Conservation (phyloP, 805 yeast genomes). For the Nakazawaea peltata region DNA sequence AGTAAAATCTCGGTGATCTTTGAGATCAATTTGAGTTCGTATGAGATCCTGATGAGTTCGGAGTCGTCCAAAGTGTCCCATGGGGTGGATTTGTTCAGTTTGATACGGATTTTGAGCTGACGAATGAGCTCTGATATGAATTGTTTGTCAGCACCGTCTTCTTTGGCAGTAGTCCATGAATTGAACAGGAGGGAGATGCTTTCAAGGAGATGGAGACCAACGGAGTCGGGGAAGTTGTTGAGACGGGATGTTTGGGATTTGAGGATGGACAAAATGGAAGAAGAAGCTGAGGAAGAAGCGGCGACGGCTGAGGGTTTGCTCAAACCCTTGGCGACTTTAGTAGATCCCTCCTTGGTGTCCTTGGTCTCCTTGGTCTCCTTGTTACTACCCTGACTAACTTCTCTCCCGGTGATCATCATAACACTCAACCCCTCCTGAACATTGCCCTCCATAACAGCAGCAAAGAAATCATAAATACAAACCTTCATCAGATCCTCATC, state of each 20-base stretch:
- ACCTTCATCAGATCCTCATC: conserved; percentile 46
- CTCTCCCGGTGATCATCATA: conserved; percentile 54
- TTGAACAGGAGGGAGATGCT: conserved; percentile 69
- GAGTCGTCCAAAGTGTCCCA: conserved; percentile 1
- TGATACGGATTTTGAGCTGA: too few species aligned
- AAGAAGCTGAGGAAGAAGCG: not conserved
- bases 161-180: conserved; percentile 64
- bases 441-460: conserved; percentile 59
- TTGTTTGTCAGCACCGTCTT: conserved; percentile 39
- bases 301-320: not conserved
- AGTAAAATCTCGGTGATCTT: conserved; percentile 73
- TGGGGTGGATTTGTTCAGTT: conserved; percentile 7
- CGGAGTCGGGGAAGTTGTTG: conserved; percentile 48
- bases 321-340: too few species aligned
- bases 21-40: conserved; percentile 51
- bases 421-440: conserved; percentile 70
- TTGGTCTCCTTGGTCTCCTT: not conserved
- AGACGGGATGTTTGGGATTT: conserved; percentile 47
- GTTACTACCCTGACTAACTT: too few species aligned
- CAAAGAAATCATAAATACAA: conserved; percentile 52
- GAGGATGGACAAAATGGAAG: conserved; percentile 47
- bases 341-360: too few species aligned
- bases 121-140: conserved; percentile 35
- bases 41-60: conserved; percentile 32
- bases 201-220: conserved; percentile 62